Conservation (phyloP, 2,329 filamentous ascomycete genomes). For the Alternaria triticimaculans region DNA sequence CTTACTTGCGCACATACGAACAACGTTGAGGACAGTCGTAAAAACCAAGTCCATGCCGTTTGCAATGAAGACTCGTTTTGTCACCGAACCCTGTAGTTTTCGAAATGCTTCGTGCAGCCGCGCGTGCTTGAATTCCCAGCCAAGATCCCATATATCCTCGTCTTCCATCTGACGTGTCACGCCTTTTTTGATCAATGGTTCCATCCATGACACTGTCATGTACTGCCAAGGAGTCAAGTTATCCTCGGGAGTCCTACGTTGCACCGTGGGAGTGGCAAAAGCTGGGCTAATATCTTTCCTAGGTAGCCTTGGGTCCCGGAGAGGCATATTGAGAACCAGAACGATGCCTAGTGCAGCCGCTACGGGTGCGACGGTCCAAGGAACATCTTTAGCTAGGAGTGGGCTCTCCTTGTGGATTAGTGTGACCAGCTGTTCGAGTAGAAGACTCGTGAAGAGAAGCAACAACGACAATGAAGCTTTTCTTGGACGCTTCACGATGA, state of each 20-base stretch:
- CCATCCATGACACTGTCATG: slow-evolving; percentile 84
- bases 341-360: slow-evolving; percentile 57
- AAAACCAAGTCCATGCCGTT: slow-evolving; percentile 82
- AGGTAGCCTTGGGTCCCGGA: slow-evolving; percentile 66
- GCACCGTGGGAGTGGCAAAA: slow-evolving; percentile 61
- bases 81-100: slow-evolving; percentile 73
- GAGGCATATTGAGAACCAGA: slow-evolving; percentile 71
- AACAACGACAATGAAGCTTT: slow-evolving; percentile 51
- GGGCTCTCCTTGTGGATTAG: slow-evolving; percentile 28
- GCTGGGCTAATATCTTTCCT: slow-evolving; percentile 65
- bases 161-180: slow-evolving; percentile 72
- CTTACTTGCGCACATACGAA: slow-evolving; percentile 65
- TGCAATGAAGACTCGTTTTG: slow-evolving; percentile 71
- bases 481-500: slow-evolving; percentile 51
- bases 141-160: slow-evolving; percentile 81
- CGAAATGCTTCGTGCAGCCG: slow-evolving; percentile 77
- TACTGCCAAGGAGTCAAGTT: slow-evolving; percentile 81
- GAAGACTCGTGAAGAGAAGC: slow-evolving; percentile 43
- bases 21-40: slow-evolving; percentile 67
- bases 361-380: slow-evolving; percentile 43
- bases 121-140: slow-evolving; percentile 81
- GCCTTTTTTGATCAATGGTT: slow-evolving; percentile 72
- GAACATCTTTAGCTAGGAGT: slow-evolving; percentile 42
- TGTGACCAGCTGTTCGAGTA: slow-evolving; percentile 46
- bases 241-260: slow-evolving; percentile 79